These are phyloP conservation scores for Botryosphaeria dothidea DNA, from an alignment of 2,329 filamentous ascomycete genomes.

Conservation along the genomic window DNA sequence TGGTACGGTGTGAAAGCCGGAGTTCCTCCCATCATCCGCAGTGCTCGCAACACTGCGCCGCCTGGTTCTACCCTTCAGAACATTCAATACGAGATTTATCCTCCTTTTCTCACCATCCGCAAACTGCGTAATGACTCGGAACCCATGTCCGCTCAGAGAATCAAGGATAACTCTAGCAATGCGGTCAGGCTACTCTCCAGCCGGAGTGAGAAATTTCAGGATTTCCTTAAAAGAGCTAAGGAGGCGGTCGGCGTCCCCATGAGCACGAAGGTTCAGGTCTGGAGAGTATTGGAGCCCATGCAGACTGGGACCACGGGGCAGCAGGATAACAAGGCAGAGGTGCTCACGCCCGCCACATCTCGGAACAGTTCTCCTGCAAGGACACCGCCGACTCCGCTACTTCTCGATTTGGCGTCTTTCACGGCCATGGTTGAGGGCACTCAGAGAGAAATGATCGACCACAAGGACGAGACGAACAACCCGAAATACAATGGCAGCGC, in stretches of 20 bases:
- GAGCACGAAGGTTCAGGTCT: conserved; percentile 74
- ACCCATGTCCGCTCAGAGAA: conserved; percentile 54
- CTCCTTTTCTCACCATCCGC: conserved; percentile 81
- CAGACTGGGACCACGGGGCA: conserved; percentile 35
- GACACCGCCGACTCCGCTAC: conserved; percentile 51
- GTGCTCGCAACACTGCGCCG: conserved; percentile 73
- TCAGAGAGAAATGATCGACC: conserved; percentile 64
- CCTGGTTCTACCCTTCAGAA: conserved; percentile 57
- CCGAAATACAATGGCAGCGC: conserved; percentile 75
- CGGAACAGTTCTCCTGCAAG: conserved; percentile 46
- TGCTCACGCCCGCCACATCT: conserved; percentile 47
- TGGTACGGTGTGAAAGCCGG: conserved; percentile 79
- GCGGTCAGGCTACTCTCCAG: conserved; percentile 71
- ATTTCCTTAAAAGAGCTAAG: conserved; percentile 78
- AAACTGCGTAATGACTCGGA: conserved; percentile 67
- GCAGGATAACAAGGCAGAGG: conserved; percentile 29
- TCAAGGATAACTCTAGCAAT: conserved; percentile 62
- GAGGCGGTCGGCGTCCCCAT: conserved; percentile 65
- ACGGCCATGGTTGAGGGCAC: conserved; percentile 61
- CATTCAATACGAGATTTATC: conserved; percentile 79
- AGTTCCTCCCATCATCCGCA: conserved; percentile 71
- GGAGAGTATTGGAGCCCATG: conserved; percentile 61
- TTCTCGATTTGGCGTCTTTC: conserved; percentile 66
- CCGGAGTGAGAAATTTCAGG: conserved; percentile 66
- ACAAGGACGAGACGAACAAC: conserved; percentile 71